Percentiles rank a stretch among this genome's conserved stretches.
Evolutionary conservation across 2,329 filamentous ascomycete genomes (phyloP).

Genomic region (Simplicillium aogashimaense): DNA sequence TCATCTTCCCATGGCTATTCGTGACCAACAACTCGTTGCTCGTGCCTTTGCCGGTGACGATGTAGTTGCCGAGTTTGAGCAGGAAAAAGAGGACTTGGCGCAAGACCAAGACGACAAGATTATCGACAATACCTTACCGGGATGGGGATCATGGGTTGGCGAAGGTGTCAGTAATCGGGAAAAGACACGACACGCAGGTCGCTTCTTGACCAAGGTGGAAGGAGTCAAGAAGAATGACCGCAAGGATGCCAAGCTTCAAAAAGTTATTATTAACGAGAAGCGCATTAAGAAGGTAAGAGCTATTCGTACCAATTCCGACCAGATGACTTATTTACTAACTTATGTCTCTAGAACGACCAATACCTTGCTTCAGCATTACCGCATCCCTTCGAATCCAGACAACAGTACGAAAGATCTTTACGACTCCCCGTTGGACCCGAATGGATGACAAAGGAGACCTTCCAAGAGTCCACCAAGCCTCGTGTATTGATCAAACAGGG

Average conservation of each 20-base stretch:
- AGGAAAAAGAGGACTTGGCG: slow-evolving; percentile 64
- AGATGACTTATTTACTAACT: slow-evolving; percentile 7
- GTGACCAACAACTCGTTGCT: slow-evolving; percentile 60
- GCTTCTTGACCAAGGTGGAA: slow-evolving; percentile 55
- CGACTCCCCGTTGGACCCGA: slow-evolving; percentile 83
- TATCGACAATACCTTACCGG: slow-evolving; percentile 75
- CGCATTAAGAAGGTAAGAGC: slow-evolving; percentile 66
- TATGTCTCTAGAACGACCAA: slow-evolving; percentile 57
- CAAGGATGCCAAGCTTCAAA: slow-evolving; percentile 71
- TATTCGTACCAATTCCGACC: not conserved
- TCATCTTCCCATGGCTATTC: slow-evolving; percentile 47
- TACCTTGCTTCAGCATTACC: slow-evolving; percentile 79
- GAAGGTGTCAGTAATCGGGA: slow-evolving; percentile 67
- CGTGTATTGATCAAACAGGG: slow-evolving; percentile 86
- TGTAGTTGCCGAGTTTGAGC: slow-evolving; percentile 68
- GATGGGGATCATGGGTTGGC: slow-evolving; percentile 90
- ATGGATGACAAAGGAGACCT: slow-evolving; percentile 93
- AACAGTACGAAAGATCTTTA: slow-evolving; percentile 85
- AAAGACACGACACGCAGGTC: slow-evolving; percentile 51
- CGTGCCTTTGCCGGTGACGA: slow-evolving; percentile 85
- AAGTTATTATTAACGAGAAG: slow-evolving; percentile 91
- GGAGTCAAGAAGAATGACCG: slow-evolving; percentile 69
- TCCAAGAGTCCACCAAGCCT: slow-evolving; percentile 83
- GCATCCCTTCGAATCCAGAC: slow-evolving; percentile 76
- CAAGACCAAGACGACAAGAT: slow-evolving; percentile 76